A percentile compares a stretch with the other conserved stretches of the same genome.
Conservation (phyloP, 805 yeast species). For the Saturnispora silvae region DNA sequence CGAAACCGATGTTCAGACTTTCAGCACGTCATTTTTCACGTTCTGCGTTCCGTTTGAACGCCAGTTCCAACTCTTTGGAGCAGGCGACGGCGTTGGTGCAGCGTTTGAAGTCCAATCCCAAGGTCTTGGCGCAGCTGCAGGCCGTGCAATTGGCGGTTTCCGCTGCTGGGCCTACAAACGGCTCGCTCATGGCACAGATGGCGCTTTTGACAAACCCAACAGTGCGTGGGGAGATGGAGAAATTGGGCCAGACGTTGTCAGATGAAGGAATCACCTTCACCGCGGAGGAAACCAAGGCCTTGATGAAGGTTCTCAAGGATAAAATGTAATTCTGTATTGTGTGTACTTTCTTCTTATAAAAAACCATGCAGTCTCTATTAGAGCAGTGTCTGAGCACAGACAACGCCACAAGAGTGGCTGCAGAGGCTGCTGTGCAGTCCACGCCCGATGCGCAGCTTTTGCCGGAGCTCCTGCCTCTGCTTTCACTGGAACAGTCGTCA, state of each 20-base stretch:
- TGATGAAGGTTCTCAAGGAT: conserved; percentile 6
- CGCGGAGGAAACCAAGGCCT: conserved; percentile 5
- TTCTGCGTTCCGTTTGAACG: neutral
- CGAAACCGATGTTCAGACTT: no score
- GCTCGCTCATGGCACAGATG: conserved; percentile 7
- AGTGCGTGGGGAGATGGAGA: conserved; percentile 3
- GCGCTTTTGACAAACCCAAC: conserved; percentile 3
- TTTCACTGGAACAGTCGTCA: no score
- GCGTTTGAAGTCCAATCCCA: conserved; percentile 5
- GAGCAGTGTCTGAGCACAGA: conserved; percentile 2
- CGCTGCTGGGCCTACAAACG: conserved; percentile 5
- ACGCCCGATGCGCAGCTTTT: conserved; percentile 1
- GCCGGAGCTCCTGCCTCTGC: conserved; percentile 26
- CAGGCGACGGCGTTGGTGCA: conserved; percentile 4
- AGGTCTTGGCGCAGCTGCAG: conserved; percentile 4
- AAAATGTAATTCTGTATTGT: neutral
- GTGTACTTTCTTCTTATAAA: neutral
- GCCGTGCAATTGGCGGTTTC: conserved; percentile 6
- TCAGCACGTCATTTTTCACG: conserved; percentile 1
- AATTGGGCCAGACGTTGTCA: conserved; percentile 1
- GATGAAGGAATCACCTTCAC: conserved; percentile 8
- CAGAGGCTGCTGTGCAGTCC: conserved; percentile 1
- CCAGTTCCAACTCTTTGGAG: neutral
- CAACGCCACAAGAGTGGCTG: conserved; percentile 1
- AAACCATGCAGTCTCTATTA: neutral